phyloP scores from a whole-genome alignment of 1,284 basidiomycete genomes.

The Heterobasidion occidentale region DNA sequence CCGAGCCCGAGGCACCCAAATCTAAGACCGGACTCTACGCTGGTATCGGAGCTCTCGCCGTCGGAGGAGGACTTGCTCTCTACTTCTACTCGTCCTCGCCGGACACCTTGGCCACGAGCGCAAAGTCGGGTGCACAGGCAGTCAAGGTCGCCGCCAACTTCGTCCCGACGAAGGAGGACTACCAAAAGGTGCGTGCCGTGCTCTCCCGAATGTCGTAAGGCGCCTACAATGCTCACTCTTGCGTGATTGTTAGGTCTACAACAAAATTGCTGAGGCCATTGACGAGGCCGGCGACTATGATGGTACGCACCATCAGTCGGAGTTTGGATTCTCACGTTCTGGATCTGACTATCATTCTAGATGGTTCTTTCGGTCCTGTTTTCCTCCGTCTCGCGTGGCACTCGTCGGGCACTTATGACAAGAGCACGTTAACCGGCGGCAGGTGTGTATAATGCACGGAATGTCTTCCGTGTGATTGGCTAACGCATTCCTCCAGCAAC shows the following conservation, averaged over 20 bases:
- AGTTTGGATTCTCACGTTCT: not conserved
- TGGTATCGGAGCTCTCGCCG: conserved; percentile 42
- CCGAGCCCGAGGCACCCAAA: conserved; percentile 34
- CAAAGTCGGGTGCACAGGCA: conserved; percentile 51
- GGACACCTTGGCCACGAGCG: conserved; percentile 39
- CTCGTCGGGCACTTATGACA: conserved; percentile 86
- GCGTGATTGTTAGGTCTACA: conserved; percentile 61
- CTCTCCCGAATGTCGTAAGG: not conserved
- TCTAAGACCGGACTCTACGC: conserved; percentile 48
- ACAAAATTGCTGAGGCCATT: conserved; percentile 69
- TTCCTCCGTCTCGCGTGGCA: conserved; percentile 95
- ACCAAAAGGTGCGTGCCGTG: conserved; percentile 62
- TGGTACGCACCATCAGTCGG: conserved; percentile 38
- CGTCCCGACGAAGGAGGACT: conserved; percentile 70
- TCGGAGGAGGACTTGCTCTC: conserved; percentile 39
- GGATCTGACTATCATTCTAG: conserved; percentile 29
- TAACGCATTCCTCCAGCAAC: conserved; percentile 45
- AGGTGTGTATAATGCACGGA: conserved; percentile 37
- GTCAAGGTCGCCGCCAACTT: conserved; percentile 59
- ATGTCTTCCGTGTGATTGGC: conserved; percentile 2
- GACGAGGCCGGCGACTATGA: conserved; percentile 76
- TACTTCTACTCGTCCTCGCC: conserved; percentile 39
- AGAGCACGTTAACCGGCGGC: conserved; percentile 81
- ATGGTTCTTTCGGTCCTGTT: conserved; percentile 89
- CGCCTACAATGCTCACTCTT: not conserved